Base-by-base conservation (phyloP, 2,329 filamentous ascomycete genomes). In the Fusarium sp. region DNA sequence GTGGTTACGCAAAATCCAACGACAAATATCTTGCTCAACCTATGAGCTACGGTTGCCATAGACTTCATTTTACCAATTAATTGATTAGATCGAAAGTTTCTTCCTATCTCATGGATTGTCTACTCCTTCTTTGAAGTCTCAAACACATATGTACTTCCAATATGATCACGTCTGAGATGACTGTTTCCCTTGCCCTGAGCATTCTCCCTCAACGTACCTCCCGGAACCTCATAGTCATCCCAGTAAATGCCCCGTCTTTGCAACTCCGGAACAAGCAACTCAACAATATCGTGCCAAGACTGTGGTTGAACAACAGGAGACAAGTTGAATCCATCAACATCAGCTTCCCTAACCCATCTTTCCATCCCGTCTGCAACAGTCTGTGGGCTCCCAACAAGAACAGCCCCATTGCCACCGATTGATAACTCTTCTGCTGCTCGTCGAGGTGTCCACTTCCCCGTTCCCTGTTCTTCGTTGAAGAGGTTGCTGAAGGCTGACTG, bases 291-390 rank as follows among this genome's bases (percentile, higher is more conserved):
- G 12, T 62, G n/a, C 51, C 60, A 70, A 17, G 67, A 64, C 16
- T 64, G 42, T 6, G 67, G 67, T 10, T 64, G 57, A 2, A 67
- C 40, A 2, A 70, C 51, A n/a, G 46, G 57, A 8, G 63, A 62
- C n/a, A 69, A 38, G 55, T 70, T 70, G 33, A 70, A 70, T 1
- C 67, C 67, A 17, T 70, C 67, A 20, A 70, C 38, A 17, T 70
- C 67, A 16, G 67, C 64, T 24, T 67, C 64, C 22, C 31, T 40
- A 4, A 63, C 29, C 67, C 67, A 70, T 6, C 20, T 31, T 20
- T 70, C 67, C 53, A 70, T 63, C 2, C 59, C 67, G 7, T 70
- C 67, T 11, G 67, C 67, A 0, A 70, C 64, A 3, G 46, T 63
- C n/a, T 67, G 40, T 17, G 67, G 40, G 35, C 51, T 70, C 49